Base-by-base conservation (phyloP, 768 basidiomycete species). In the Mycena polygramma region DNA sequence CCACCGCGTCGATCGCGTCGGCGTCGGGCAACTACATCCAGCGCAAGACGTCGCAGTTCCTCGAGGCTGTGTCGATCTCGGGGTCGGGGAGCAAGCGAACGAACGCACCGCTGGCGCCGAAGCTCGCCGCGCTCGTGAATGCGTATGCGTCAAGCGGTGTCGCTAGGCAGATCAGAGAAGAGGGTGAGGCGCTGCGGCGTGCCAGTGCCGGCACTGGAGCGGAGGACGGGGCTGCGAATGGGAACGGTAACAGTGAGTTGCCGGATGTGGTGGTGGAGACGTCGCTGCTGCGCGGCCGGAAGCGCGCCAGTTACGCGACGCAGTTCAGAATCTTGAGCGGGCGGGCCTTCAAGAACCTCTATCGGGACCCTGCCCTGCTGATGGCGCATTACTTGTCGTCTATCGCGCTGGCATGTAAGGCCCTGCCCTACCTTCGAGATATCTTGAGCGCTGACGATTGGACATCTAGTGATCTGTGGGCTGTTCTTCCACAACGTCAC, bases 311-410 rank as follows among this genome's bases (percentile, higher is more conserved):
- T 71, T 96, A 91, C 89, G 85, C 85, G 51, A 97, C 93, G 20
- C 98, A 99, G 83, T 99, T 99, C 77, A 88, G 89, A 78, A 97
- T 98, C 66, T 82, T 99, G 78, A 98, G 96, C 78, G 97, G 97
- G 30, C 83, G 98, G 66, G 96, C 97, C 24, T 99, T 99, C 87
- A 99, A 99, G 88, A 99, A 99, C 77, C 81, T 99, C 69, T 99
- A 99, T 79, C 87, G 97, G 30, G 96, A 99, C 76, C 97, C 97
- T 0, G 92, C 96, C 57, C 80, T 99, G 64, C 86, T 99, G 84
- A 87, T 91, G 2, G 92, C 96, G 9, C 98, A 99, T 82, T 99
- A 99, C 81, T 76, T 91, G 51, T 91, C 94, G 9, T 90, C 96
- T 1, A 89, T 99, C 73, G 86, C 85, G 7, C 86, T 98, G 64